Base-by-base conservation (phyloP, 1,284 basidiomycete genomes). In the Ceratobasidium sp. region DNA sequence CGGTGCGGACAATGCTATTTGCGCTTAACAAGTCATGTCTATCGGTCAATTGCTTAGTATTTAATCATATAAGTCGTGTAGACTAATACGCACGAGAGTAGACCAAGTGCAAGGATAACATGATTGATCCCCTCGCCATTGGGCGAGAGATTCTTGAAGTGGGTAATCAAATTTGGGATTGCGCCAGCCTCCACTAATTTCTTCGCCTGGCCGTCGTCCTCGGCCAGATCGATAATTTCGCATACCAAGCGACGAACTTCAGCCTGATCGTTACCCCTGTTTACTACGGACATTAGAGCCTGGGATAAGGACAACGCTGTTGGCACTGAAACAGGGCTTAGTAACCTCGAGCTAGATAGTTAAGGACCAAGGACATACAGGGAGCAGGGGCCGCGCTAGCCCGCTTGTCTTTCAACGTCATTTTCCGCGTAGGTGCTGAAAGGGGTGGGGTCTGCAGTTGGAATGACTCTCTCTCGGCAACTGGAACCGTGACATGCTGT, bases 1-100 rank as follows among this genome's bases (percentile, higher is more conserved):
- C 67, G 12, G 64, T 70, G 12, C 71, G 70, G 52, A 72, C 67
- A 20, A 72, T 69, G 20, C 62, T 70, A 31, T 72, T 72, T 31
- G 71, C 69, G 43, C 56, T 72, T 45, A 72, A 55, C n/a, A 70
- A 50, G 20, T 72, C 71, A 32, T 70, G 69, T 17, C 71, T 72
- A 56, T 1, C 7, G 20, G 3, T 5, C 17, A 20, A 52, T 22
- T 29, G 3, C 4, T 3, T 12, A 29, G 35, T 25, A 54, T 27
- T 49, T 13, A 2, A 25, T 31, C 22, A 20, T 38, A n/a, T 52
- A 3, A 60, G 20, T 32, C 32, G 10, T 29, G 31, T 35, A n/a
- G 22, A 42, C 27, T 8, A 22, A 20, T 15, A 69, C 65, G 27
- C 53, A 72, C 71, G 71, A 65, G 32, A 72, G 55, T 27, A 68